Evolutionary conservation across 2,329 filamentous ascomycete species (phyloP).

Genomic region (Colletotrichum sp.): DNA sequence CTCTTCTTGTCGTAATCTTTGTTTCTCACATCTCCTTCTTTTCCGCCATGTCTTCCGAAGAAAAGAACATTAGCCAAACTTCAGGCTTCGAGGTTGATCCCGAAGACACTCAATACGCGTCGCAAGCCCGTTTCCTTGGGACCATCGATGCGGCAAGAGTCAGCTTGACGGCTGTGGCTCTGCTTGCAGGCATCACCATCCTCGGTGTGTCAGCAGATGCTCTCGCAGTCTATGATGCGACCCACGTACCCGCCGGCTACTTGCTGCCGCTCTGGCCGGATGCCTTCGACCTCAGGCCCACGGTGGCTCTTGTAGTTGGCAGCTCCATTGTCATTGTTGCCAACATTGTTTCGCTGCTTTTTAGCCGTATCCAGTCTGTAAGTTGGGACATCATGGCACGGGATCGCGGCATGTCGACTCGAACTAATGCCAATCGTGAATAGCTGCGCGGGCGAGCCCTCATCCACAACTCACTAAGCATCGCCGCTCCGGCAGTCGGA

Average conservation of each 20-base stretch:
- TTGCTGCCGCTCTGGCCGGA: conserved; percentile 62
- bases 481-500: conserved; percentile 31
- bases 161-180: conserved; percentile 52
- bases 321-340: conserved; percentile 53
- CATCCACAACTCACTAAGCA: conserved; percentile 19
- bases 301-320: conserved; percentile 57
- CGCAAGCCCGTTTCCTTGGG: conserved; percentile 41
- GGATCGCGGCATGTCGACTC: background rate
- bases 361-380: conserved; percentile 55
- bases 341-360: conserved; percentile 52
- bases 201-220: conserved; percentile 60
- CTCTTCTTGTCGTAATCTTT: background rate
- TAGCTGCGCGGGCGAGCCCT: conserved; percentile 5
- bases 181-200: conserved; percentile 55
- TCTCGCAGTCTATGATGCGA: conserved; percentile 59
- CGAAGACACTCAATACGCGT: conserved; percentile 38
- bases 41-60: conserved; percentile 24
- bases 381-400: conserved; percentile 29
- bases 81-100: conserved; percentile 56
- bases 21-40: background rate
- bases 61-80: conserved; percentile 43
- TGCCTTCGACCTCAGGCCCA: conserved; percentile 60
- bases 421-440: background rate
- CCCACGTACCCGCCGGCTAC: conserved; percentile 50
- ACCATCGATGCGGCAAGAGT: conserved; percentile 48